phyloP scores from a whole-genome alignment of 306 rosid species.

The Rosa rugosa region DNA sequence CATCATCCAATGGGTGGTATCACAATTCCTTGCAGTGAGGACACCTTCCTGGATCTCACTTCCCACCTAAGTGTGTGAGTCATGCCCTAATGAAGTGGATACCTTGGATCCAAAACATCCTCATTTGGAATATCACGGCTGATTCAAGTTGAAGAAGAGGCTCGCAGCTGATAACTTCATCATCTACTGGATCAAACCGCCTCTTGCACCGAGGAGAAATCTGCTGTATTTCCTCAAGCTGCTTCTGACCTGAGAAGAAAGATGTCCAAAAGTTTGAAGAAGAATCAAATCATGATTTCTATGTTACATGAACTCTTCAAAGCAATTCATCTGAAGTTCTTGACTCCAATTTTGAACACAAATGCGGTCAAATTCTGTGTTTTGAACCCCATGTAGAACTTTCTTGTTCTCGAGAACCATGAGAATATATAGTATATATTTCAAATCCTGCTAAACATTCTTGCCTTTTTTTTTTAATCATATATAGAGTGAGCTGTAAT shows the following conservation, averaged over 20 bases:
- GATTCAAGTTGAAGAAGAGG: no score
- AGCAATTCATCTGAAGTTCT: no score
- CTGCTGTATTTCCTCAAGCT: neutral
- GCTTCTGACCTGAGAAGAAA: neutral
- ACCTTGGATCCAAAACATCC: neutral
- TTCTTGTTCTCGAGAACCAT: neutral
- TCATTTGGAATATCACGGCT: neutral
- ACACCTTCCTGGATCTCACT: neutral
- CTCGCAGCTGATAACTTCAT: no score
- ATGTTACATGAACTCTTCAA: no score
- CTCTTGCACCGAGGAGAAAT: neutral
- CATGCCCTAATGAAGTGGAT: neutral
- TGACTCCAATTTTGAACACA: no score
- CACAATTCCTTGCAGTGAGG: neutral
- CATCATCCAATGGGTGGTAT: neutral
- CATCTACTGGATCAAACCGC: neutral
- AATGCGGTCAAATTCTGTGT: neutral
- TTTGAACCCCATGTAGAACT: neutral
- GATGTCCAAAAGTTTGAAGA: no score
- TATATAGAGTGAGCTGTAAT: no score
- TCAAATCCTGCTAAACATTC: neutral
- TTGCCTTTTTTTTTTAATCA: neutral
- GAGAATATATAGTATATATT: neutral
- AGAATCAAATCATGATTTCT: no score
- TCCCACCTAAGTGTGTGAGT: neutral